Evolutionary conservation across 2,329 filamentous ascomycete genomes (phyloP).

Genomic region (Penicillium verrucosum): DNA sequence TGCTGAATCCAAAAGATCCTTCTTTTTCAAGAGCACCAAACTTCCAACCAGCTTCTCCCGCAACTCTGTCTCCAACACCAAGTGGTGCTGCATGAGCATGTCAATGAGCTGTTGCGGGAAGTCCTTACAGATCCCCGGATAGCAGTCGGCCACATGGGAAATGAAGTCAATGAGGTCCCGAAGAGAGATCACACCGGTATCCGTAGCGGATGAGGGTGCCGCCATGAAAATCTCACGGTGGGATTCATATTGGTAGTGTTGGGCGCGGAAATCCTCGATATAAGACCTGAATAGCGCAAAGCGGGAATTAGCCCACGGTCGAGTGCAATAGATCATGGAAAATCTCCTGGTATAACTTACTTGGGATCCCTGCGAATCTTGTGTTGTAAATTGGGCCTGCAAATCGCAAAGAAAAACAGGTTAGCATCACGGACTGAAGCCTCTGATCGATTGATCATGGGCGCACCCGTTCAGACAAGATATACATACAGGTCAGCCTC

Average conservation of each 20-base stretch:
- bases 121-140: conserved; percentile 70
- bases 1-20: conserved; percentile 85
- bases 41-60: conserved; percentile 93
- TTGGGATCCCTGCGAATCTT: conserved; percentile 85
- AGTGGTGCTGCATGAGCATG: conserved; percentile 78
- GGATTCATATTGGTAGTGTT: conserved; percentile 88
- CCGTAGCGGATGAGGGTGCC: conserved; percentile 72
- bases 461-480: conserved; percentile 2
- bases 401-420: conserved; percentile 15
- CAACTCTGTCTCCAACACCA: conserved; percentile 75
- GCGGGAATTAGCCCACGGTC: conserved; percentile 3
- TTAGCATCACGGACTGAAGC: conserved; percentile 23
- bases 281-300: conserved; percentile 62
- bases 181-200: conserved; percentile 76
- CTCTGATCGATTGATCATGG: conserved; percentile 4
- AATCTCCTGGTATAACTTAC: conserved; percentile 44
- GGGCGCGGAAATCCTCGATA: conserved; percentile 79
- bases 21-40: conserved; percentile 80
- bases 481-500: conserved; percentile 75
- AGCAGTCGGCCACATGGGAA: conserved; percentile 90
- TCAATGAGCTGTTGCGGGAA: conserved; percentile 80
- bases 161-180: conserved; percentile 91
- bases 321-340: not conserved
- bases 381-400: conserved; percentile 78
- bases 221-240: conserved; percentile 88